phyloP scores from a whole-genome alignment of 768 basidiomycete species.

The Arthromyces matolae region DNA sequence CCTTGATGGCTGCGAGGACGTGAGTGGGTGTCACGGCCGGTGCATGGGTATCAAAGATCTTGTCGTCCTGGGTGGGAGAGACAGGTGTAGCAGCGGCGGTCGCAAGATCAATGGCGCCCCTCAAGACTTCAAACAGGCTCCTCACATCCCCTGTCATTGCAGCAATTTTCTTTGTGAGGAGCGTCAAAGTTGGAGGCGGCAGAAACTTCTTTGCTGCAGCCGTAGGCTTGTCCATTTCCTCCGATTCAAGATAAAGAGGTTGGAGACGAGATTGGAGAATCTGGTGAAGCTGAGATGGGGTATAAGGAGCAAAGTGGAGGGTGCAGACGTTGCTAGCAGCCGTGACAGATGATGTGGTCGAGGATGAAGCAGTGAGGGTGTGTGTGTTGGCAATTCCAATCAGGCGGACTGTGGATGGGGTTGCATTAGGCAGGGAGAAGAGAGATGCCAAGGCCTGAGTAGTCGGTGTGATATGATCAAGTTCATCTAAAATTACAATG shows the following conservation, averaged over 20 bases:
- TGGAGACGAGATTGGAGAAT: constrained; percentile 66
- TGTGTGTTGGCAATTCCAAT: constrained; percentile 91
- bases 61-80: constrained; percentile 24
- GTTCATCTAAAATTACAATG: constrained; percentile 79
- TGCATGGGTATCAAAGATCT: constrained; percentile 32
- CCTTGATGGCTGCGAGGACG: constrained; percentile 72
- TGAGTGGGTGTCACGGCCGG: constrained; percentile 61
- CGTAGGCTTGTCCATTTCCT: constrained; percentile 22
- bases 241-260: constrained; percentile 38
- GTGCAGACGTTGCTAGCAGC: constrained; percentile 48
- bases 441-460: constrained; percentile 55
- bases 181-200: constrained; percentile 56
- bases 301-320: constrained; percentile 80
- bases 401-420: constrained; percentile 54
- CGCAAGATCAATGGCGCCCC: constrained; percentile 74
- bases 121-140: constrained; percentile 73
- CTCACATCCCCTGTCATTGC: constrained; percentile 82
- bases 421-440: constrained; percentile 61
- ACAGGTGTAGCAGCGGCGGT: constrained; percentile 26
- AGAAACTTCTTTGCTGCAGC: constrained; percentile 51
- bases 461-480: constrained; percentile 75
- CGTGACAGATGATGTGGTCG: constrained; percentile 30
- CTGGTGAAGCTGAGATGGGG: constrained; percentile 61
- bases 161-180: constrained; percentile 79
- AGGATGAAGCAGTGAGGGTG: constrained; percentile 62